Conservation (phyloP, 2,329 filamentous ascomycete species). For the Apiospora saccharicola region DNA sequence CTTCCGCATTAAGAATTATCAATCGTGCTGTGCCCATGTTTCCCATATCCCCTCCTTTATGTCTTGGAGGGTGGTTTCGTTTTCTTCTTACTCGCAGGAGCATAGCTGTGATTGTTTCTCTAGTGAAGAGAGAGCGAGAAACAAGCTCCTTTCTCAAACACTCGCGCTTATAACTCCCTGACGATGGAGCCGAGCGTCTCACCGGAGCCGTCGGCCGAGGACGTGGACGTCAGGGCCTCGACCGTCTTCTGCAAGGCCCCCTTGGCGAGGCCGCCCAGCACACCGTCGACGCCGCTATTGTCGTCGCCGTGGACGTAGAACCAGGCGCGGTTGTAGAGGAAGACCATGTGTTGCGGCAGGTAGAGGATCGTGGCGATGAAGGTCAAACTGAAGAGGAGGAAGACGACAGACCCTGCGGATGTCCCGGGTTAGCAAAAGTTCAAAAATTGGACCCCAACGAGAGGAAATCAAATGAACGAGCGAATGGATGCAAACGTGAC, state of each 20-base stretch:
- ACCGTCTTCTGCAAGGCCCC: constrained; percentile 44
- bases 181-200: constrained; percentile 40
- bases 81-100: not conserved
- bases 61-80: not conserved
- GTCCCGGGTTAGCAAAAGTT: constrained; percentile 23
- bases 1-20: constrained; percentile 14
- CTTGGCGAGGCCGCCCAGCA: constrained; percentile 37
- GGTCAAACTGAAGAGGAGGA: constrained; percentile 87
- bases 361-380: constrained; percentile 89
- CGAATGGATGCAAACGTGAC: not conserved
- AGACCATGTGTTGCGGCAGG: constrained; percentile 87
- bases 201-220: constrained; percentile 39
- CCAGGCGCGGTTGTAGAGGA: constrained; percentile 84
- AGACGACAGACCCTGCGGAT: constrained; percentile 82
- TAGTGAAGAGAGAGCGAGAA: not conserved
- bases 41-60: not conserved
- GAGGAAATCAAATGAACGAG: not conserved
- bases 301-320: constrained; percentile 94
- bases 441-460: not conserved
- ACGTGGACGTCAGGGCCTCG: constrained; percentile 30
- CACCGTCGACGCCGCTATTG: constrained; percentile 41
- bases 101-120: not conserved
- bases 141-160: not conserved
- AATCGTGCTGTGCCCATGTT: not conserved
- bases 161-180: constrained; percentile 46